A percentile compares a stretch with the other conserved stretches of the same genome.
Conservation (phyloP, 1,284 basidiomycete genomes). For the Sporisorium exsertum region DNA sequence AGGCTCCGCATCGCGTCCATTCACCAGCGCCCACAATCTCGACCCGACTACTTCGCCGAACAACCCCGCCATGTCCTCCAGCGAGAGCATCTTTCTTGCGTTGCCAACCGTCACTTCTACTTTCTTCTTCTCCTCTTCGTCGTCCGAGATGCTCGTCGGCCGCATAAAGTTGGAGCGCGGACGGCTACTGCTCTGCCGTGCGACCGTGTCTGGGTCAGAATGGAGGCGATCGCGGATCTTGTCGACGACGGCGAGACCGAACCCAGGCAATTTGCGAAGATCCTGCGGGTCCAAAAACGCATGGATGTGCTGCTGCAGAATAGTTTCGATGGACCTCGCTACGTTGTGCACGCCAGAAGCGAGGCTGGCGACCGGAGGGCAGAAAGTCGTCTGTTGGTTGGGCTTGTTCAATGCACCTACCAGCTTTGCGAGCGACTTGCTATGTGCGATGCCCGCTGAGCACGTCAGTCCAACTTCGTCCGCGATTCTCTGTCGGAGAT, state of each 20-base stretch:
- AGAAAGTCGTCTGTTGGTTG: slow-evolving; percentile 65
- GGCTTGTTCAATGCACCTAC: slow-evolving; percentile 68
- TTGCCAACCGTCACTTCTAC: slow-evolving; percentile 30
- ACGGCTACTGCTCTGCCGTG: not conserved
- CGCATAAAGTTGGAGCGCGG: slow-evolving; percentile 30
- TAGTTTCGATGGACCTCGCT: slow-evolving; percentile 3
- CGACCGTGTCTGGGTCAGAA: not conserved
- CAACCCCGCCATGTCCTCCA: slow-evolving; percentile 32
- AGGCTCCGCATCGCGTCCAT: slow-evolving; percentile 64
- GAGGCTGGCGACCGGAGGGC: slow-evolving; percentile 16
- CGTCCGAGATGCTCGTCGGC: slow-evolving; percentile 20
- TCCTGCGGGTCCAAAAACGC: slow-evolving; percentile 64
- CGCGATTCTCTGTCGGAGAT: slow-evolving; percentile 63
- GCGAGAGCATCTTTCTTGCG: slow-evolving; percentile 47
- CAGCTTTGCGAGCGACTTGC: slow-evolving; percentile 69
- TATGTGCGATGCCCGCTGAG: slow-evolving; percentile 68
- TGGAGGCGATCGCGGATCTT: slow-evolving; percentile 44
- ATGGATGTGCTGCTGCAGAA: slow-evolving; percentile 39
- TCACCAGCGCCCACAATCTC: slow-evolving; percentile 63
- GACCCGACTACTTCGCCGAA: slow-evolving; percentile 59
- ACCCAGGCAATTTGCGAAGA: slow-evolving; percentile 56
- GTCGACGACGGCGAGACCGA: slow-evolving; percentile 50
- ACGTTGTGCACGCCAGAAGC: not conserved
- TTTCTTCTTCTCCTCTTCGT: slow-evolving; percentile 22
- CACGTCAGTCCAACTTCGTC: slow-evolving; percentile 67